These are phyloP conservation scores for Soucietia sequanensis DNA, from an alignment of 805 yeast species.

Conservation along the genomic window DNA sequence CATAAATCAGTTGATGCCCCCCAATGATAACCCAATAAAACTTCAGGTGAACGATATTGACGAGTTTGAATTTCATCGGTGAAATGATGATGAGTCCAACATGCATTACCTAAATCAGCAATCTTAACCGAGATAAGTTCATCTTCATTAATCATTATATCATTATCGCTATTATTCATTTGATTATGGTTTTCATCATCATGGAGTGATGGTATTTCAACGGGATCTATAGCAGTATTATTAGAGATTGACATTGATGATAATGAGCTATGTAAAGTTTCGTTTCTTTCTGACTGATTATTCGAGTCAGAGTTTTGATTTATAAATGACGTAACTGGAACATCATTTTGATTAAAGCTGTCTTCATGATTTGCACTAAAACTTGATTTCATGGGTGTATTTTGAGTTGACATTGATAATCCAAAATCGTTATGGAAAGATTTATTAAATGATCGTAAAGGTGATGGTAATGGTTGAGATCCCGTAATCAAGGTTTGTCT, in stretches of 20 bases:
- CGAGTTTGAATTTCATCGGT: constrained; percentile 70
- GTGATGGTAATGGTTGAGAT: constrained; percentile 91
- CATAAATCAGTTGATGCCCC: constrained; percentile 94
- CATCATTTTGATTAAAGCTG: constrained; percentile 4
- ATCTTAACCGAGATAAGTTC: constrained; percentile 65
- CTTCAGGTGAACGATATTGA: constrained; percentile 66
- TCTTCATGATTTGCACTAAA: constrained; percentile 3
- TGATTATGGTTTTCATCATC: constrained; percentile 7
- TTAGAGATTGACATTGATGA: constrained; percentile 43
- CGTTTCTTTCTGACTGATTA: constrained; percentile 12
- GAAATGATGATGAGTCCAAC: constrained; percentile 61
- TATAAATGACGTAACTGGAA: constrained; percentile 1
- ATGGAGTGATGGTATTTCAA: constrained; percentile 12
- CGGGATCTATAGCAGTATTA: constrained; percentile 17
- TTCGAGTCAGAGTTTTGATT: neutral
- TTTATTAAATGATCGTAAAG: constrained; percentile 59
- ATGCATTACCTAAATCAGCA: constrained; percentile 71
- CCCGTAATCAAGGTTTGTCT: constrained; percentile 81
- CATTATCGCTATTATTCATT: constrained; percentile 10
- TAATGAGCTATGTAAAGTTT: constrained; percentile 34
- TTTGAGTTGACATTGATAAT: constrained; percentile 36
- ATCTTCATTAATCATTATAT: constrained; percentile 31
- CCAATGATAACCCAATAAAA: constrained; percentile 76
- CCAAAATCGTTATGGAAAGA: constrained; percentile 38
- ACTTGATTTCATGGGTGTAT: constrained; percentile 34